phyloP scores from a whole-genome alignment of 2,329 filamentous ascomycete species.

The Pyricularia pennisetigena region DNA sequence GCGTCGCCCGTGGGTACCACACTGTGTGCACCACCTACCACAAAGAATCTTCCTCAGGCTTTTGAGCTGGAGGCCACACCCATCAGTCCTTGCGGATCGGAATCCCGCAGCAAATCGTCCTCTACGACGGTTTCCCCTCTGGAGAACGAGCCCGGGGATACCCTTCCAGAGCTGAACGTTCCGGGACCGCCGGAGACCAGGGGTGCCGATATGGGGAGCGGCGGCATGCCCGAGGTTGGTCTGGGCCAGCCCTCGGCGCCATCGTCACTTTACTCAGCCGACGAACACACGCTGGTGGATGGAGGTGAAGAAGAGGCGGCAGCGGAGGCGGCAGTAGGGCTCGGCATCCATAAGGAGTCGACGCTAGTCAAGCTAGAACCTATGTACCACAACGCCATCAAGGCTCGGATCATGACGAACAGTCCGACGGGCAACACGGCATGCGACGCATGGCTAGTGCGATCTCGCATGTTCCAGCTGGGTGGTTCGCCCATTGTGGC shows the following conservation, averaged over 20 bases:
- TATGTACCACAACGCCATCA: not conserved
- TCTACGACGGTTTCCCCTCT: not conserved
- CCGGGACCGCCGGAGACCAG: not conserved
- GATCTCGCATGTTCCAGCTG: conserved; percentile 1
- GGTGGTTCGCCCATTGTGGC: not conserved
- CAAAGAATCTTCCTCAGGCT: not conserved
- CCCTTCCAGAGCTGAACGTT: not conserved
- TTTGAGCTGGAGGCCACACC: not conserved
- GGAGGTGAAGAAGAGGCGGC: not conserved
- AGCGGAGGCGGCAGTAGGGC: not conserved
- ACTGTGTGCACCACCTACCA: not conserved
- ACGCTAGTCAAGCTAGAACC: not conserved
- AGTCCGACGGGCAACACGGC: not conserved
- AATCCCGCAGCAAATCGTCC: not conserved
- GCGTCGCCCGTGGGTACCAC: not conserved
- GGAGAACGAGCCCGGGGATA: not conserved
- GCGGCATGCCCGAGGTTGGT: not conserved
- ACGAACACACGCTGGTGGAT: not conserved
- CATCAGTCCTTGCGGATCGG: not conserved
- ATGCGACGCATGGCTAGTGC: not conserved
- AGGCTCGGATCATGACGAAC: not conserved
- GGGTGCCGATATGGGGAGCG: not conserved
- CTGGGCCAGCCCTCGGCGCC: not conserved
- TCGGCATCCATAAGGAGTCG: not conserved
- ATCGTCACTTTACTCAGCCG: not conserved